Base-by-base conservation (phyloP, 2,329 filamentous ascomycete species). In the Colletotrichum sojae region DNA sequence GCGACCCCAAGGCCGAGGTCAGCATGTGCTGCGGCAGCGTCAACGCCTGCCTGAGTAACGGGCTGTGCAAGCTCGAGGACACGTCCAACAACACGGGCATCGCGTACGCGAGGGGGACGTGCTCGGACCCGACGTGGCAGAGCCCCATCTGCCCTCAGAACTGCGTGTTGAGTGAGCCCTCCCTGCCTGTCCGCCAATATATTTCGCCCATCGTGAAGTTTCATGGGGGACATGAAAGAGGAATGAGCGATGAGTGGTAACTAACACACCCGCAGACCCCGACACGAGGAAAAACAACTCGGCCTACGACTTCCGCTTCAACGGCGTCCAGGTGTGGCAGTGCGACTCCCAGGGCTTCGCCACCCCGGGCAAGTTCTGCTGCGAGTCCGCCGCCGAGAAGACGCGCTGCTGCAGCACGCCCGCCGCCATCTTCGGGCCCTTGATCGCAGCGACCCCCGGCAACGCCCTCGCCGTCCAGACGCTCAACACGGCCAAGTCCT, bases 11-110 rank as follows among this genome's bases (percentile, higher is more conserved):
- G 13, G 66, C 66, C 36, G 62, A 69, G 18, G 66, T 66, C 55
- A 69, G 66, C 66, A 69, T 69, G 66, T 69, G 66, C 55, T 69
- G 66, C 62, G 66, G 66, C 25, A 60, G 49, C 55, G 62, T 60
- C 22, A 60, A 60, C 10, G 66, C 66, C n/a, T 69, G 66, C 20
- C 22, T 69, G 22, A 69, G 66, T 55, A 69, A 69, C 55, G 66
- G 66, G 15, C 36, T 69, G 43, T 69, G 66, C 22, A 69, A 66
- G 62, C 62, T 66, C 18, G 66, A 69, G 2, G 62, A 56, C 9
- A 69, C 66, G 13, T 55, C 62, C 6, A 69, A 69, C 22, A 46
- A 46, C 43, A 69, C 66, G 22, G 66, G 66, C 45, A 69, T 66
- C 43, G 62, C 55, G 40, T 69, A 69, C 36, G 66, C 66, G 48